A percentile compares a stretch with the other conserved stretches of the same genome.
These are phyloP conservation scores for Colletotrichum sp. DNA, from an alignment of 2,329 filamentous ascomycete genomes.

Conservation along the genomic window DNA sequence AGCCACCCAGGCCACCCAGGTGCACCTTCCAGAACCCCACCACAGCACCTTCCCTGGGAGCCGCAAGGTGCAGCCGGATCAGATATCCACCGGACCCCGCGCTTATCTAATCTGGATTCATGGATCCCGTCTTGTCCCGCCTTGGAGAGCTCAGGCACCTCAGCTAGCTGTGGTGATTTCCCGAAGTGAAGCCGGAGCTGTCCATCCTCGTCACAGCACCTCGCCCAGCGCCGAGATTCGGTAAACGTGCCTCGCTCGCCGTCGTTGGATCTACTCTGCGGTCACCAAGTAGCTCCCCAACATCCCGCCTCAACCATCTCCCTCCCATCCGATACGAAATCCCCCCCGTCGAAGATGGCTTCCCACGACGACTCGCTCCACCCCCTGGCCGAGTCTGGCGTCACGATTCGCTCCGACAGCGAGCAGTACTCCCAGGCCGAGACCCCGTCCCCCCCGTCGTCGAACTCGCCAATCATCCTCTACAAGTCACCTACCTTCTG, in stretches of 20 bases:
- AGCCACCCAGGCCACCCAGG: not conserved
- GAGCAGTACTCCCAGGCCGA: slow-evolving; percentile 78
- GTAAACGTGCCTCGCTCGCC: not conserved
- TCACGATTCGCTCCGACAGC: slow-evolving; percentile 83
- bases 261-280: not conserved
- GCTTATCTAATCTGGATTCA: not conserved
- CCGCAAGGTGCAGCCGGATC: not conserved
- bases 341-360: slow-evolving; percentile 50
- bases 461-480: slow-evolving; percentile 75
- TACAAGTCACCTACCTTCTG: slow-evolving; percentile 90
- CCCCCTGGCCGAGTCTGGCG: slow-evolving; percentile 72
- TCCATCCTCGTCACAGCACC: not conserved
- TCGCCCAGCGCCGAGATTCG: slow-evolving; percentile 4
- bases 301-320: not conserved
- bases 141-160: not conserved
- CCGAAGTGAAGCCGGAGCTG: slow-evolving; percentile 20
- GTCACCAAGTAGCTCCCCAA: not conserved
- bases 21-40: not conserved
- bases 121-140: not conserved
- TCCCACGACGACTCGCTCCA: slow-evolving; percentile 45
- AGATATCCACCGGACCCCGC: not conserved
- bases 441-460: slow-evolving; percentile 65
- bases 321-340: not conserved
- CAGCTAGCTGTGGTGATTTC: slow-evolving; percentile 6
- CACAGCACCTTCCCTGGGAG: not conserved